Base-by-base conservation (phyloP, 2,329 filamentous ascomycete genomes). In the Pseudogymnoascus sp. region DNA sequence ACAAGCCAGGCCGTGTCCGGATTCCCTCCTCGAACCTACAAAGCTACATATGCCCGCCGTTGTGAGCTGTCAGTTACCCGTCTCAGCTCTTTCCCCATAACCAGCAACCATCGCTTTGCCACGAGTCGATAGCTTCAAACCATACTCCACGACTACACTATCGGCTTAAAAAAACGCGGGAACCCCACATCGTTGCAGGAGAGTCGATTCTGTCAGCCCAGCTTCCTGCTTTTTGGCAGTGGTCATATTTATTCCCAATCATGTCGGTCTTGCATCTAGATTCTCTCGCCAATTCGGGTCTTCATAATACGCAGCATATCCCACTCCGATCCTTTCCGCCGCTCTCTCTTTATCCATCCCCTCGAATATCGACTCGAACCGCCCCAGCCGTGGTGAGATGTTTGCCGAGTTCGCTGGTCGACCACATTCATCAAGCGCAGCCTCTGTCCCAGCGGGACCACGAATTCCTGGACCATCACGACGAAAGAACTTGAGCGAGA, bases 401-500 rank as follows among this genome's bases (percentile, higher is more conserved):
- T 60, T 41, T 40, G 33, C 58, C 11, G 49, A 55, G 49, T 55
- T 33, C 49, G 49, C 49, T 55, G 49, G 25, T 33, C 49, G 58
- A 60, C 58, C 58, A 60, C 18, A 38, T 16, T 60, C 58, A 60
- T 37, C 58, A n/a, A 41, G 33, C 28, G 49, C 9, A 8, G 5
- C 31, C 14, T 18, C 49, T 18, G n/a, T 55, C 25, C 49, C 49
- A 33, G 49, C n/a, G 49, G 49, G 49, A 40, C 33, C 37, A 28
- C n/a, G 33, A 37, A 6, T n/a, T 25, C 58, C 33, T 18, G 58
- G 58, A 41, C 33, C 33, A 33, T 37, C 58, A 60, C 61, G 58
- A 35, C 58, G 61, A 28, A 74, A 72, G 62, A 69, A 71, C 38
- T 68, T 72, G 66, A 70, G 69, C 63, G 67, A 71, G 18, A 69